Base-by-base conservation (phyloP, 441 rosid genomes). In the Theobroma grandiflorum region DNA sequence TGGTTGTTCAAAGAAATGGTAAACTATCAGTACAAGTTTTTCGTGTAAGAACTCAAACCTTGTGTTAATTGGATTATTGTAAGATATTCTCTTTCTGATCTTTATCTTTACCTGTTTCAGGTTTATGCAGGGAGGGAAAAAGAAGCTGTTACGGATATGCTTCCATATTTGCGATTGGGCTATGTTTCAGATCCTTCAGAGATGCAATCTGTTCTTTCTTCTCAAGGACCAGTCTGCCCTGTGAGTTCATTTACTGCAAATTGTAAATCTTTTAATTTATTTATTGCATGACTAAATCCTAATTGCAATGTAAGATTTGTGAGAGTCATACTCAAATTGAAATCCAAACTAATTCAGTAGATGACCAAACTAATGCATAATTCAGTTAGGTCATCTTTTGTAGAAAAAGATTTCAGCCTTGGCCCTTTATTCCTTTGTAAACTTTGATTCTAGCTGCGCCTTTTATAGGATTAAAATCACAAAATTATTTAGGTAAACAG, bases 1-100 rank as follows among this genome's bases (percentile, higher is more conserved):
- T 96, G 90, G 95, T 91, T 86, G 99, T 97, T 82, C 99, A 96
- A 91, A 93, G 97, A 87, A 96, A 94, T 74, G 97, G 95, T 63
- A 96, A 89, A 82, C 81, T 96, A 58, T 92, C 99, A 45, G 84
- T 85, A 43, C 99, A 96, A 83, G 86, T 66, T 79, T 96, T 96
- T 82, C 88, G 86, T 75, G 99, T 94, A 89, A 66, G 90, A 79
- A 74, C 18, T n/a, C 66, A 55, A 76, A 79, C 64, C 57, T 78
- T 77, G 4, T 71, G 38, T 42, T 59, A 49, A 38, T 15, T 69
- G 58, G 57, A 22, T 58, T 78, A 26, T 72, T 72, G 45, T 80
- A 38, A 52, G 78, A 35, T 77, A 62, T 75, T 63, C 72, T 59
- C 61, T 8, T 59, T n/a, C 78, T 64, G 38, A 79, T 75, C 52